Conservation (phyloP, 106 monocot genomes). For the Apostasia ramifera region DNA sequence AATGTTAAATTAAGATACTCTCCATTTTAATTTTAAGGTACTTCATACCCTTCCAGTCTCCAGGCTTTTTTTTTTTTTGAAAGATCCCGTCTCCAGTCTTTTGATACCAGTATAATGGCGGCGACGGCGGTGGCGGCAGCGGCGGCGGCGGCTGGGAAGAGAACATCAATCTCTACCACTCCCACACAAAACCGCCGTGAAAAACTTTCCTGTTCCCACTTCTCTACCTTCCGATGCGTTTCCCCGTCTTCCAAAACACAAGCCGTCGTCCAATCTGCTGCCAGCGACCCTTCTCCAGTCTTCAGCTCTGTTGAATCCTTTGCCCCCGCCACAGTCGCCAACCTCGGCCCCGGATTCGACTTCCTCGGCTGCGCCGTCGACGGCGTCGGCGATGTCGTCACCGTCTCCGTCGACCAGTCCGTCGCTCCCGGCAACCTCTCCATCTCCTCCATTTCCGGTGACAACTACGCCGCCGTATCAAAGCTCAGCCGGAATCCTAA, state of each 20-base stretch:
- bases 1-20: no score
- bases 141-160: not conserved
- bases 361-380: constrained; percentile 72
- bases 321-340: constrained; percentile 84
- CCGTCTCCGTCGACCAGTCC: constrained; percentile 43
- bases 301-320: constrained; percentile 56
- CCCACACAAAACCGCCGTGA: not conserved
- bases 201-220: not conserved
- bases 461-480: constrained; percentile 12
- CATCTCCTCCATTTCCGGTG: constrained; percentile 51
- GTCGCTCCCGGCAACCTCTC: constrained; percentile 41
- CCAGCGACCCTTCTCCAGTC: constrained; percentile 43
- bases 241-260: constrained; percentile 14
- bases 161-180: not conserved
- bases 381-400: constrained; percentile 60
- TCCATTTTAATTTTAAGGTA: no score
- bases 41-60: no score
- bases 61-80: no score
- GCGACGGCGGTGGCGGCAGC: not conserved
- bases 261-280: not conserved
- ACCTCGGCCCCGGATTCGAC: constrained; percentile 89
- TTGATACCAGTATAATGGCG: not conserved
- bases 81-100: no score
- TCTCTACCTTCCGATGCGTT: constrained; percentile 12
- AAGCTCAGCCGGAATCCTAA: constrained; percentile 57